Evolutionary conservation across 2,329 filamentous ascomycete genomes (phyloP), one percentile per base, ranked within the genome.

Genomic region (Pseudogymnoascus destructans): DNA sequence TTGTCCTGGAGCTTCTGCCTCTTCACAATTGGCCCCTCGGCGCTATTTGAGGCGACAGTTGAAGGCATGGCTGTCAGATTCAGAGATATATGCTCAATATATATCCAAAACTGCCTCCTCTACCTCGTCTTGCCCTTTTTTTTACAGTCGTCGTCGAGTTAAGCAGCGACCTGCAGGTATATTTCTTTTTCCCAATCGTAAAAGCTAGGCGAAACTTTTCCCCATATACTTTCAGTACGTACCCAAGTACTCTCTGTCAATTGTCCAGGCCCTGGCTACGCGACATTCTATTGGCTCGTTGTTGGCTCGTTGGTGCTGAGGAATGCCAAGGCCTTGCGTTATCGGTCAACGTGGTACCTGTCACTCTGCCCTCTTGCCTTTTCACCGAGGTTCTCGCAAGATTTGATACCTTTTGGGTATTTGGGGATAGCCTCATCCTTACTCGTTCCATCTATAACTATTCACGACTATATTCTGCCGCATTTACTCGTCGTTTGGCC

Each of bases 21-120:
- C 76, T 96, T 96, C 60, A 78, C 78, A 64, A 86, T 72, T 58
- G 84, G 87, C 60, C 77, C 74, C 65, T 83, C 80, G 64, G 76
- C 74, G 59, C 79, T 79, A 67, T 79, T 62, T 13, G 60, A 33
- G 54, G 63, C 33, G 15, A 66, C 63, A 58, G 70, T 67, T 21
- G 72, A 74, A 63, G 76, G 73, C 77, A 80, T 80, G 23, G 56
- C 66, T 61, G 58, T 40, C 59, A 61, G 36, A 59, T 42, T 52
- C 21, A 56, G 21, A 21, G 38, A 59, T 38, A 23, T 49, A 49
- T 49, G 30, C 3, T 49, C 42, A 25, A 49, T 49, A 55, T 55
- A 55, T 55, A 55, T 21, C 54, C 71, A 75, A 61, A 49, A 49
- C 42, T 49, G 71, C 73, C 61, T 69, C 73, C 56, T 70, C 72